Evolutionary conservation across 306 rosid species (phyloP), one percentile per base, ranked within the genome.

Genomic region (Rosa multiflora): DNA sequence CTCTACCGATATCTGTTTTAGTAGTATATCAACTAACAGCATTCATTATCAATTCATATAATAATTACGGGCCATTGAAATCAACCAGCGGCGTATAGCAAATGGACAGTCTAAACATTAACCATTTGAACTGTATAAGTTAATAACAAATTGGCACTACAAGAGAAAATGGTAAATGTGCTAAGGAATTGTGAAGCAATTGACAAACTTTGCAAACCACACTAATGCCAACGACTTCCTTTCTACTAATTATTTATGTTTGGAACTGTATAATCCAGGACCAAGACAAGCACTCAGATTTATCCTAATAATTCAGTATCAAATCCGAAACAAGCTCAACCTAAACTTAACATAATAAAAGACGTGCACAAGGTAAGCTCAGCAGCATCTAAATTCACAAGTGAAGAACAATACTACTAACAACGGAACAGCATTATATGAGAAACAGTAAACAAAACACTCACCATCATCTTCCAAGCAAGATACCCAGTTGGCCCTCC

Each of bases 381-480:
- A 74, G 49, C 64, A 42, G 70, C 18, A 43, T 21, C 40, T 43
- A 75, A 74, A 43, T 42, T 42, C 15, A 2, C n/a, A 72, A 72
- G 44, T 32, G 29, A 49, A 14, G 44, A 44, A 0, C 12, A 5
- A 10, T 37, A 53, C 39, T 10, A 32, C 8, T 44, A 1, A 46
- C 32, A 53, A 53, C 17, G 42, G 26, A 52, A 77, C 62, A 79
- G 46, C 76, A 62, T 11, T 10, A 35, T 5, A 52, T 23, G 14
- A 49, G 29, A 49, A 15, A 62, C 6, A 40, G n/a, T 20, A n/a
- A n/a, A 67, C 29, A 55, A 70, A 35, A 59, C 29, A 79, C 84
- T 76, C 85, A 95, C 99, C 99, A 92, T 92, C 99, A 95, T 95
- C 85, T 92, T 95, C 99, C 99, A 95, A 85, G 97, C 98, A 81